phyloP scores from a whole-genome alignment of 2,329 filamentous ascomycete genomes.

The Trichophyton benhamiae region DNA sequence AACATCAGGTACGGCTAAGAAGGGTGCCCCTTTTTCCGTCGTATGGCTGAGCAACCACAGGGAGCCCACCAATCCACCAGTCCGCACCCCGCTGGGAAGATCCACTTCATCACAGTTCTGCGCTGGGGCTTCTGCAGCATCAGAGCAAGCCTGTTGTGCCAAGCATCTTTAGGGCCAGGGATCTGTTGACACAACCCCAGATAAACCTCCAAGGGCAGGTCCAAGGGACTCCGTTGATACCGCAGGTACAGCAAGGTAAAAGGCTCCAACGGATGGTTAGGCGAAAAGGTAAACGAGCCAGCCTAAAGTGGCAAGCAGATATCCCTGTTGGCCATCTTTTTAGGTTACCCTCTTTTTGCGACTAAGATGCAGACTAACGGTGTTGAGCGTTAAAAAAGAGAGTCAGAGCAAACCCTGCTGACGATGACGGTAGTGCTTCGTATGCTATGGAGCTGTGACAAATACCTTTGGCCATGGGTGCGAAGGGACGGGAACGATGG shows the following conservation, averaged over 20 bases:
- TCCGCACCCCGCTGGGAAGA: not conserved
- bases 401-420: slow-evolving; percentile 3
- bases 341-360: not conserved
- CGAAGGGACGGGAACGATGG: not conserved
- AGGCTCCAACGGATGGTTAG: not conserved
- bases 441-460: slow-evolving; percentile 2
- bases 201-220: not conserved
- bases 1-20: slow-evolving; percentile 1
- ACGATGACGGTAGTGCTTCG: not conserved
- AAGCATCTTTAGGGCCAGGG: not conserved
- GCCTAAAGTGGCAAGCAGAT: slow-evolving; percentile 3
- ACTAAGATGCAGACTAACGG: slow-evolving; percentile 1
- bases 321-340: slow-evolving; percentile 3
- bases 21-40: slow-evolving; percentile 1
- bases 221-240: not conserved
- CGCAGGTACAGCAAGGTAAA: not conserved
- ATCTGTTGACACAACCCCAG: slow-evolving; percentile 1
- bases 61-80: not conserved
- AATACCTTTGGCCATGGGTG: not conserved
- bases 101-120: slow-evolving; percentile 1
- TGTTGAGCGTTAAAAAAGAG: slow-evolving; percentile 2
- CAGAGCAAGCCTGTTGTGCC: slow-evolving; percentile 1
- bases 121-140: not conserved
- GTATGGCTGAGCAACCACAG: not conserved
- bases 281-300: not conserved